Evolutionary conservation across 2,329 filamentous ascomycete species (phyloP), one percentile per base, ranked within the genome.

Genomic region (Beauveria bassiana): DNA sequence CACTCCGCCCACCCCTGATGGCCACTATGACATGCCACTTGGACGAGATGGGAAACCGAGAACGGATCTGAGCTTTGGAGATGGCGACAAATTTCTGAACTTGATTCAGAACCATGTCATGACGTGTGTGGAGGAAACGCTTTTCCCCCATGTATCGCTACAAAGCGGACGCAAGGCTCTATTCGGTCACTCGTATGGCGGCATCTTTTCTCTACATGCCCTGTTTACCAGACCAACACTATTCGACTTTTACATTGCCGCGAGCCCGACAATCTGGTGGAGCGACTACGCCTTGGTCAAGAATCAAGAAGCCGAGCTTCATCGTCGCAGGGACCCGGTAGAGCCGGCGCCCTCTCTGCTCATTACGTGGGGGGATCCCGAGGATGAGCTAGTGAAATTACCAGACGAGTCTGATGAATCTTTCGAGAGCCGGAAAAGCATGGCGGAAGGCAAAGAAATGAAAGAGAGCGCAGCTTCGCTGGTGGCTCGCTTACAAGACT

Each of bases 181-280:
- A 1, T 80, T 75, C 46, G 79, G 79, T 0, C 79, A 82, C 61
- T 81, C 79, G 0, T 80, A 78, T 28, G 79, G 78, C 2, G 80
- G 78, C 0, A 68, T 82, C 0, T 81, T 81, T 52, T 69, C 73
- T 0, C 70, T 82, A 3, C 77, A 80, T 62, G 69, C 75, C 0
- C 70, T 81, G 9, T 76, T 77, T 59, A 76, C 71, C 0, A 68
- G 71, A 4, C 74, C 77, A 0, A 64, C 68, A 1, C 68, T 74
- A 3, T 81, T 81, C 59, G 71, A 80, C 59, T 74, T 71, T 8
- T 79, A 75, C 62, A 71, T 80, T 16, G 74, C 75, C 1, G 76
- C 74, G 5, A 81, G 78, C 31, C 79, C 78, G 0, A 75, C 74
- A 0, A 75, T 80, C 7, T 79, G 73, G 73, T 82, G 77, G 75